A percentile compares a stretch with the other conserved stretches of the same genome.
phyloP scores from a whole-genome alignment of 495 filamentous ascomycete species.

The Tetracladium setigerum region DNA sequence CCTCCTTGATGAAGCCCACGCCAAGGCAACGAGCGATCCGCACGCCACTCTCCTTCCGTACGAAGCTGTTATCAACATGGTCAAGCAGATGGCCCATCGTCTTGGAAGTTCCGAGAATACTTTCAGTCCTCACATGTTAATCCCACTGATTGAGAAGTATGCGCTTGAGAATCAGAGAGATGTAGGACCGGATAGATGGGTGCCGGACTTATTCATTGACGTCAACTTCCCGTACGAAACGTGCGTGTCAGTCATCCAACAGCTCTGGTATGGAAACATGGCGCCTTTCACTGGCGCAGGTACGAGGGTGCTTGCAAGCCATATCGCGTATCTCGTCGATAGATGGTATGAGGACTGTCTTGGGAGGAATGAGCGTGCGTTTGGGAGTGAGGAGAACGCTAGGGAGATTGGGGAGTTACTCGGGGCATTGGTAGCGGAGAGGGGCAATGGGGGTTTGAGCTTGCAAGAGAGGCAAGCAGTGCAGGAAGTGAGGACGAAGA shows the following conservation, averaged over 20 bases:
- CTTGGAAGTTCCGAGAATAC: conserved; percentile 62
- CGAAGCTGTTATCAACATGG: conserved; percentile 65
- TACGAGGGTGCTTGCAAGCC: conserved; percentile 48
- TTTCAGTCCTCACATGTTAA: conserved; percentile 55
- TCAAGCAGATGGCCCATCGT: conserved; percentile 70
- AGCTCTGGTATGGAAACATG: conserved; percentile 76
- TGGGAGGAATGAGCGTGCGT: conserved; percentile 29
- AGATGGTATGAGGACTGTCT: conserved; percentile 57
- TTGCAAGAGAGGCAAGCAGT: conserved; percentile 17
- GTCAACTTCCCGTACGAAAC: conserved; percentile 68
- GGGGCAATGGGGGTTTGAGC: conserved; percentile 9
- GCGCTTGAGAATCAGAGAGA: conserved; percentile 63
- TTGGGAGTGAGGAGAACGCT: conserved; percentile 45
- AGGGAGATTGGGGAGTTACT: conserved; percentile 39
- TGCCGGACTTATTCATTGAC: conserved; percentile 70
- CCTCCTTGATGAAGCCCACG: conserved; percentile 64
- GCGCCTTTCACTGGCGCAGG: conserved; percentile 68
- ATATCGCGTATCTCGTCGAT: conserved; percentile 54
- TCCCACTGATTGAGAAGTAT: conserved; percentile 73
- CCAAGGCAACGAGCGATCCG: conserved; percentile 44
- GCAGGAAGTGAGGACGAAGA: conserved; percentile 34
- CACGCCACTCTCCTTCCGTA: conserved; percentile 53
- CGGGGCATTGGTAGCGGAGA: conserved; percentile 33
- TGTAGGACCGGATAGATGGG: conserved; percentile 62
- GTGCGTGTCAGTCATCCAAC: conserved; percentile 69